Evolutionary conservation across 371 early-diverging fungal genomes (phyloP), one percentile per base, ranked within the genome.

Genomic region (Zychaea mexicana): DNA sequence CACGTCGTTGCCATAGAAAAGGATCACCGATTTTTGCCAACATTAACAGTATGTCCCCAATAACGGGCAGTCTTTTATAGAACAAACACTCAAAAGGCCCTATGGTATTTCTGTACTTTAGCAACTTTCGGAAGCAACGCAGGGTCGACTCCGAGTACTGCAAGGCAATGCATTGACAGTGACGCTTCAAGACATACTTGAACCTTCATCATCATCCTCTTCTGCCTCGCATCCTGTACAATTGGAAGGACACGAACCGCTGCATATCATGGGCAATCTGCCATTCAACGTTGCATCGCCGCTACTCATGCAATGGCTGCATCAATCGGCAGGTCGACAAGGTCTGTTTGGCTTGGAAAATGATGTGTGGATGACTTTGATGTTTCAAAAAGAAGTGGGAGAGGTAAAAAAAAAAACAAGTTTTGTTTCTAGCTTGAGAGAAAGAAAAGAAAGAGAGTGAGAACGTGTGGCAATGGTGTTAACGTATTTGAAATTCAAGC

Each of bases 341-440:
- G 94, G 92, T 0, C 70, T 93, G 15, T 94, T 94, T 66, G 73
- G 74, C n/a, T 32, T 65, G 22, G 27, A 67, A n/a, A n/a, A n/a
- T 0, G 68, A 76, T 19, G 81, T 85, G 5, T 85, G 85, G 57
- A 88, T 94, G 91, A 89, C 92, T 15, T 73, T 94, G 27, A 94
- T 93, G 93, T 94, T 94, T 76, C 94, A 94, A 69, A 88, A 87
- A 61, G 94, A 94, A 69, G 94, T 94, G 8, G 94, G 86, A 13
- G 77, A 88, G 67, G 87, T 88, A 80, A 68, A 28, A 21, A 42
- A 19, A 45, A 58, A 15, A 36, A 36, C 15, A 15, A 36, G 7
- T 36, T 36, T 36, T 36, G 7, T 36, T 36, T 36, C 38, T n/a
- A n/a, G n/a, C n/a, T n/a, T n/a, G 33, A 33, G 33, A 12, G 33